Evolutionary conservation across 179 eudicot species (phyloP).

Genomic region (Carnegiea gigantea): DNA sequence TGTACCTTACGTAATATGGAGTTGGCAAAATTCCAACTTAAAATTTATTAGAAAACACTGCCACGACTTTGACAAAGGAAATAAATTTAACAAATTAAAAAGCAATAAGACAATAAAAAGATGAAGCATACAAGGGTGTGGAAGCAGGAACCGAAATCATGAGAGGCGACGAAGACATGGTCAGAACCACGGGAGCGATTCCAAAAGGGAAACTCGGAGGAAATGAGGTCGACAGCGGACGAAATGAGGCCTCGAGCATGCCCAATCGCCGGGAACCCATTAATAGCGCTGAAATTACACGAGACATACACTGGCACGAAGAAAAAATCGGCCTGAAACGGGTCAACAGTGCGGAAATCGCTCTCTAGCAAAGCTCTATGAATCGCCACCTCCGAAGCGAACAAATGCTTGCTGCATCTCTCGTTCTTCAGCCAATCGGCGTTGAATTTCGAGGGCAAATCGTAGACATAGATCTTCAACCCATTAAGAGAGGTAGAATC

Average conservation of each 20-base stretch:
- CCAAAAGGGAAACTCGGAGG: conserved; percentile 66
- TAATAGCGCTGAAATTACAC: conserved; percentile 70
- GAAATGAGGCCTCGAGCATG: conserved; percentile 61
- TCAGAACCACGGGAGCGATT: conserved; percentile 63
- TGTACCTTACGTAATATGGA: not conserved
- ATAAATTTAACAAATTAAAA: not conserved
- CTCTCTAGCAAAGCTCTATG: conserved; percentile 51
- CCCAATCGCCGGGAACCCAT: conserved; percentile 78
- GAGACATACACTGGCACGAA: conserved; percentile 79
- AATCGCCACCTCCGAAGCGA: conserved; percentile 80
- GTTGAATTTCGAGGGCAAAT: conserved; percentile 67
- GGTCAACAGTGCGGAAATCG: conserved; percentile 51
- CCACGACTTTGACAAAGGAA: too few relatives aligned
- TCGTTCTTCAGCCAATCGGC: conserved; percentile 45
- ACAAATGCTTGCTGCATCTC: conserved; percentile 61
- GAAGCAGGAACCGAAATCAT: conserved; percentile 83
- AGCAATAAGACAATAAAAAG: not conserved
- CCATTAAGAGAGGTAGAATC: conserved; percentile 9
- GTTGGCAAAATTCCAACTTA: not conserved
- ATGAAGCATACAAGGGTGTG: conserved; percentile 55
- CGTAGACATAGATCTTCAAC: conserved; percentile 59
- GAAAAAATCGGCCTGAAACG: conserved; percentile 68
- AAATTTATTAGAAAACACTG: not conserved
- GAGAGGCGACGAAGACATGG: conserved; percentile 81
- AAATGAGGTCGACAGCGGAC: conserved; percentile 46